Evolutionary conservation across 2,329 filamentous ascomycete species (phyloP), one percentile per base, ranked within the genome.

Genomic region (Immersiporthe knoxdaviesiana): DNA sequence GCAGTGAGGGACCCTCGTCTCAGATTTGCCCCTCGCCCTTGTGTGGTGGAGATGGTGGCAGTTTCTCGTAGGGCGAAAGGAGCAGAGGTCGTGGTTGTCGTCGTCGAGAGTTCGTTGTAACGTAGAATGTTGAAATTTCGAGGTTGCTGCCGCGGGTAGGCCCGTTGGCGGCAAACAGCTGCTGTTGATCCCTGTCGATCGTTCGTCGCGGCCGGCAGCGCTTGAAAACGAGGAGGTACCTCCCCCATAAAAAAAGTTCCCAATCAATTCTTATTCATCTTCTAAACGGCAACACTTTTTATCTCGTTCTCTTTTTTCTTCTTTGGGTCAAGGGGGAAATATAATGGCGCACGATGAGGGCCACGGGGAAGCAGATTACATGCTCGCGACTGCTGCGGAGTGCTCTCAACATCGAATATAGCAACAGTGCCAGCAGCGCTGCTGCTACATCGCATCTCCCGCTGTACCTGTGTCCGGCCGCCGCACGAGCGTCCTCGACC

Each of bases 371-470:
- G 54, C 67, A 69, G 69, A 65, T 63, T n/a, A 69, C 67, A 54
- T 71, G 69, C n/a, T 71, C 69, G 41, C 69, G 69, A 69, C 69
- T 71, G 63, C 67, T 71, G 41, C 63, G 69, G 16, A 63, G 52
- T 41, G 59, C 65, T 47, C 44, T 71, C 24, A 64, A 71, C 41
- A 65, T 67, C 18, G 67, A 69, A 4, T 54, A 69, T 61, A 68
- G 60, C 54, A 61, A 27, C 30, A 54, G 37, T 3, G 18, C 18
- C 8, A n/a, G n/a, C n/a, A n/a, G n/a, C n/a, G 21, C 16, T 10
- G 44, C 21, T 47, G 21, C 58, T 60, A 44, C 63, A 32, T 71
- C 69, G 35, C 59, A 47, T 41, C 32, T 71, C n/a, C 69, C 69
- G 47, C 65, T 71, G 14, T 71, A 69, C 44, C 63, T 71, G 12